Conservation (phyloP, 345 rosid species). For the Eutrema yunnanense region DNA sequence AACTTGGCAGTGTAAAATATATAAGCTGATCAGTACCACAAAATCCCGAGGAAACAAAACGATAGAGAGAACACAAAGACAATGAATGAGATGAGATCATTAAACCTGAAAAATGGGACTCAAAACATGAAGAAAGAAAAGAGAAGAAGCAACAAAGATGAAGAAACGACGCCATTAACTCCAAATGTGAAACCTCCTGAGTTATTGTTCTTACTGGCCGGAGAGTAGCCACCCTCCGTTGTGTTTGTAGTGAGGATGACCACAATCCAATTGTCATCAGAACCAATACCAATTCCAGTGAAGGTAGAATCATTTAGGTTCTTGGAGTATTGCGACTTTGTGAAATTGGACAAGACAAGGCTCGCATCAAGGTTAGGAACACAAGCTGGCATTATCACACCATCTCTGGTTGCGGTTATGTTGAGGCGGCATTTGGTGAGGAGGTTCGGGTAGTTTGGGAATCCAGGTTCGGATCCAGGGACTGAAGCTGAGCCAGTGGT, state of each 20-base stretch:
- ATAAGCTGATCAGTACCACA: not conserved
- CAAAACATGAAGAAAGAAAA: conserved; percentile 13
- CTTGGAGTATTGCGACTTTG: conserved; percentile 49
- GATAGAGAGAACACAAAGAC: not conserved
- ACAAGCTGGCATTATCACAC: conserved; percentile 70
- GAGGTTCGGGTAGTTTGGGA: conserved; percentile 45
- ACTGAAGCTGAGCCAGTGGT: conserved; percentile 66
- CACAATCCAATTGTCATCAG: conserved; percentile 72
- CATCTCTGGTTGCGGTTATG: conserved; percentile 56
- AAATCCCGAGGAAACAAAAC: not conserved
- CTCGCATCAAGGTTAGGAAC: conserved; percentile 55
- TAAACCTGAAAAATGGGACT: not conserved
- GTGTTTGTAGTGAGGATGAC: conserved; percentile 64
- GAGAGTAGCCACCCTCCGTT: conserved; percentile 49
- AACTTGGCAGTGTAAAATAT: not conserved
- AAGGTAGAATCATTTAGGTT: conserved; percentile 55
- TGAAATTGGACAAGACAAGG: conserved; percentile 68
- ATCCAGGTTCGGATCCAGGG: conserved; percentile 63
- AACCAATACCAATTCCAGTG: conserved; percentile 67
- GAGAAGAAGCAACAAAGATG: not conserved
- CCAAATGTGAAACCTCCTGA: not conserved
- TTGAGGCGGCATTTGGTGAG: conserved; percentile 59
- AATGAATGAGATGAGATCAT: not conserved
- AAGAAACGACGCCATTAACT: not conserved
- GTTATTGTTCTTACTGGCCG: conserved; percentile 5